Evolutionary conservation across 352 stramenopile genomes (phyloP).

Genomic region (Thraustotheca clavata): DNA sequence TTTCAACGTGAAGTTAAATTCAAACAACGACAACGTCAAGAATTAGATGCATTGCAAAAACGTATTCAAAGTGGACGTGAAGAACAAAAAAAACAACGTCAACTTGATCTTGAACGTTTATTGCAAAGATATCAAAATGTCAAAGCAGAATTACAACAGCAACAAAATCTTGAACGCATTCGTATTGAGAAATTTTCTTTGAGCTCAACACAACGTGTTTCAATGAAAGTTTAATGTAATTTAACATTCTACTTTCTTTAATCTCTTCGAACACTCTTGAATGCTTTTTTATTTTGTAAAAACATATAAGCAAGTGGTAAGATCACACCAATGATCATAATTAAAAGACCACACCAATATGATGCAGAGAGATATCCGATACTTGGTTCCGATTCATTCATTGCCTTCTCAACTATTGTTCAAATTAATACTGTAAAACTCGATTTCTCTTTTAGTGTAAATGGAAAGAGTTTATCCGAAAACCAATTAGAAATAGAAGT

Average conservation of each 20-base stretch:
- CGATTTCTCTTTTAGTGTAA: too few relatives aligned
- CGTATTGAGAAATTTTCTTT: slow-evolving; percentile 63
- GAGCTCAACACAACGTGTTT: slow-evolving; percentile 29
- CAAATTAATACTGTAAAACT: too few relatives aligned
- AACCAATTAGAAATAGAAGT: too few relatives aligned
- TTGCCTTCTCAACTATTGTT: too few relatives aligned
- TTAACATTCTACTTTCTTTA: slow-evolving; percentile 13
- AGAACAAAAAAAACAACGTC: slow-evolving; percentile 93
- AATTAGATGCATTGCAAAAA: slow-evolving; percentile 91
- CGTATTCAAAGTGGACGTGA: slow-evolving; percentile 90
- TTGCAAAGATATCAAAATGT: slow-evolving; percentile 94
- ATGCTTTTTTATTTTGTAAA: slow-evolving; percentile 81
- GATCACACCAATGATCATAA: slow-evolving; percentile 59
- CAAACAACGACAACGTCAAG: slow-evolving; percentile 89
- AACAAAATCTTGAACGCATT: slow-evolving; percentile 92
- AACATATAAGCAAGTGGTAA: slow-evolving; percentile 80
- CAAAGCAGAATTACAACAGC: slow-evolving; percentile 90
- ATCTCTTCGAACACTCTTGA: slow-evolving; percentile 56
- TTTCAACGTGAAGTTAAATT: slow-evolving; percentile 92
- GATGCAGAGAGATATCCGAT: slow-evolving; percentile 49
- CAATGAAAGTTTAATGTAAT: slow-evolving; percentile 17
- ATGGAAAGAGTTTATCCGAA: too few relatives aligned
- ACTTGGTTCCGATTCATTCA: too few relatives aligned
- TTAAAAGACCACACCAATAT: slow-evolving; percentile 55
- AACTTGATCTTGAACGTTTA: slow-evolving; percentile 88